Evolutionary conservation across 257 asterid genomes (phyloP).

Genomic region (Solanum etuberosum): DNA sequence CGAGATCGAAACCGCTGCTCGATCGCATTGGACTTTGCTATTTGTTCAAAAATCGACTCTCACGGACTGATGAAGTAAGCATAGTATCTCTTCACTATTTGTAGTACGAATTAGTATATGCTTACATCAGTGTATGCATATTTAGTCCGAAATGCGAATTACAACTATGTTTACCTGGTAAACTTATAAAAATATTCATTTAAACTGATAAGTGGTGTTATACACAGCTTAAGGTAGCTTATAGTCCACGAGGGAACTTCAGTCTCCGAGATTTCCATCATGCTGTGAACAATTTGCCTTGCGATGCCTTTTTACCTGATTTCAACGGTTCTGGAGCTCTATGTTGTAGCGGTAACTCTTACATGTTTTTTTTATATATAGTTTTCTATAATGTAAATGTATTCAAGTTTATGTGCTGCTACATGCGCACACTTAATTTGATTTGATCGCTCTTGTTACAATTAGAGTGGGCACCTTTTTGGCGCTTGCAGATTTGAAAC

Average conservation of each 20-base stretch:
- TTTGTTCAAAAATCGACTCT: constrained; percentile 34
- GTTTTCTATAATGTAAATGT: background rate
- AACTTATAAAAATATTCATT: background rate
- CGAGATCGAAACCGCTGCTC: constrained; percentile 36
- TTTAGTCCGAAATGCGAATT: background rate
- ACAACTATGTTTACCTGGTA: background rate
- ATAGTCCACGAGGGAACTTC: constrained; percentile 75
- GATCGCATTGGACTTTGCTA: constrained; percentile 85
- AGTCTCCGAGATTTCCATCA: constrained; percentile 80
- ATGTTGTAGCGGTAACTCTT: constrained; percentile 27
- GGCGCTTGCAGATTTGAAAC: constrained; percentile 48
- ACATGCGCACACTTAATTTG: background rate
- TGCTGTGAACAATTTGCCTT: constrained; percentile 68
- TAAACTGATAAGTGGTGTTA: constrained; percentile 10
- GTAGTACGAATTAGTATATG: background rate
- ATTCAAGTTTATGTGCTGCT: background rate
- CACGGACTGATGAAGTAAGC: constrained; percentile 52
- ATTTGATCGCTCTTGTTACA: background rate
- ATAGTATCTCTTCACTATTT: background rate
- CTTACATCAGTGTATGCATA: background rate
- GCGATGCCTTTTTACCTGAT: constrained; percentile 57
- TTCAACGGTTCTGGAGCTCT: constrained; percentile 25
- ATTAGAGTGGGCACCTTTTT: constrained; percentile 2
- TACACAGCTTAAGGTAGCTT: constrained; percentile 77
- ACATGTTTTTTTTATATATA: background rate